Evolutionary conservation across 345 rosid species (phyloP), one percentile per base, ranked within the genome.

Genomic region (Iberis pinnata): DNA sequence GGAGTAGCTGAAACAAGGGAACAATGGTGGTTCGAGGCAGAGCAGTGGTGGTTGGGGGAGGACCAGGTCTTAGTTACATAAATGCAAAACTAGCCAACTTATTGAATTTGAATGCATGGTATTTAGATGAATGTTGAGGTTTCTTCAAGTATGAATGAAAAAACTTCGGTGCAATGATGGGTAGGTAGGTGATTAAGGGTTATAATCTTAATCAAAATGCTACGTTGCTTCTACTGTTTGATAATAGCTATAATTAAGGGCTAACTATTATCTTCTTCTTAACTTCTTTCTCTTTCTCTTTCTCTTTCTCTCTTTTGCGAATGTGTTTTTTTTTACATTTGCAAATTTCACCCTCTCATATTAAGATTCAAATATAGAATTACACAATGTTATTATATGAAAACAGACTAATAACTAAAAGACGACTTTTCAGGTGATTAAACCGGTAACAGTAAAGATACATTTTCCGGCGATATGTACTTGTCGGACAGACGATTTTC

Each of bases 161-260:
- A 42, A 59, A 19, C 80, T 60, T 76, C 59, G 85, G 82, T 82
- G 75, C 43, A 64, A 65, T 58, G 63, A 59, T 59, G 49, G 18
- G 36, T 74, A 18, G 78, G 75, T 64, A n/a, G n/a, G 61, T 83
- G 47, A 5, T 41, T 56, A 73, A 67, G 80, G 70, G 61, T 74
- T 57, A 77, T 49, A 58, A 53, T 43, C 56, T 60, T 82, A 77
- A 70, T 49, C 55, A 25, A 81, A 81, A 41, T 48, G 72, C 46
- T 18, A 77, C 86, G 62, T 82, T 58, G 22, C 83, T 75, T 73
- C 88, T 73, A 70, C n/a, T n/a, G n/a, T n/a, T n/a, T n/a, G n/a
- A 57, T 43, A 42, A 51, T 24, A 43, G 47, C 49, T 41, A 40
- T 24, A 42, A 33, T 46, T 19, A n/a, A n/a, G n/a, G n/a, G n/a